A percentile compares a stretch with the other conserved stretches of the same genome.
Evolutionary conservation across 164 flowering plant genomes (phyloP).

Genomic region (Buxus sempervirens): DNA sequence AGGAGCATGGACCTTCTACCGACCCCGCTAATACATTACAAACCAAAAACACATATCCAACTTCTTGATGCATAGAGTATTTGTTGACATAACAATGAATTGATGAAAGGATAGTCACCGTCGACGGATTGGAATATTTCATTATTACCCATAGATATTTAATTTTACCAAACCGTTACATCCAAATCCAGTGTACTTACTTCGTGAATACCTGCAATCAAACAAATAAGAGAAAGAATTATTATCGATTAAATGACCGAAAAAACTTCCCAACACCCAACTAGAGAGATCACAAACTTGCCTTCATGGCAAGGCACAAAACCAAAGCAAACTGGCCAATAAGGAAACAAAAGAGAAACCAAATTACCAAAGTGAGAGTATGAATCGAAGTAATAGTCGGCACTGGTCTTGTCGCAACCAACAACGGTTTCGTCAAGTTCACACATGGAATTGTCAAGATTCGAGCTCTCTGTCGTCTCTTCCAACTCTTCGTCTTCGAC

Average conservation of each 20-base stretch:
- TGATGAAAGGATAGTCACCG: neutral
- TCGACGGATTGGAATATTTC: neutral
- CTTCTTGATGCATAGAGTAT: too few relatives aligned
- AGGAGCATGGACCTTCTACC: neutral
- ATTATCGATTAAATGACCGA: neutral
- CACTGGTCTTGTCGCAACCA: slow-evolving; percentile 75
- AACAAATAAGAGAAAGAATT: slow-evolving; percentile 7
- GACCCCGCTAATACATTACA: too few relatives aligned
- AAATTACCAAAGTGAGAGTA: slow-evolving; percentile 91
- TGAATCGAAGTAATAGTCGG: slow-evolving; percentile 99
- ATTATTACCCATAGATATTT: neutral
- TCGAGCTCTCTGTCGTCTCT: slow-evolving; percentile 37
- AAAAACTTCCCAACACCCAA: too few relatives aligned
- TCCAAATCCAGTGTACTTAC: slow-evolving; percentile 48
- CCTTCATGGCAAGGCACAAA: too few relatives aligned
- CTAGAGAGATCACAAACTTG: too few relatives aligned
- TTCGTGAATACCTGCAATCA: slow-evolving; percentile 96
- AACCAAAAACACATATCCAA: too few relatives aligned
- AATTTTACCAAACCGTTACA: slow-evolving; percentile 9
- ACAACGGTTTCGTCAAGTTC: slow-evolving; percentile 27
- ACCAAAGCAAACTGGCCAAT: neutral
- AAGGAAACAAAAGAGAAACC: neutral
- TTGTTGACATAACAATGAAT: neutral
- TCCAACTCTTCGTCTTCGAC: slow-evolving; percentile 26
- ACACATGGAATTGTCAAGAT: slow-evolving; percentile 34